Evolutionary conservation across 1,139 yeast genomes (phyloP), one percentile per base, ranked within the genome.

Genomic region (Yamadazyma trypodendri): DNA sequence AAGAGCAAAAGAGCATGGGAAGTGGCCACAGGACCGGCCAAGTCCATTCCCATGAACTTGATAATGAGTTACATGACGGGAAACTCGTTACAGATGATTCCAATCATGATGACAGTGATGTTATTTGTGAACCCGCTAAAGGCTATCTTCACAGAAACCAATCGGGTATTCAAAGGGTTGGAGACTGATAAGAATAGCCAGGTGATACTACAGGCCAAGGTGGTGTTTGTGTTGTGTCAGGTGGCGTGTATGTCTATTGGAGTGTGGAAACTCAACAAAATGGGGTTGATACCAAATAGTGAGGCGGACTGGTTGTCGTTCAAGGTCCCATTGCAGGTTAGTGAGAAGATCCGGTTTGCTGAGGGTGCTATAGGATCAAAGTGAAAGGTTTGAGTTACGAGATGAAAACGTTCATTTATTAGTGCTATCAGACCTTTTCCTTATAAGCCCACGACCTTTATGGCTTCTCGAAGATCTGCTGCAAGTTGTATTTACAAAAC

Each of bases 1-100:
- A 79, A 74, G 51, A 58, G 66, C 20, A 77, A 75, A 55, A 86
- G 83, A 55, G 92, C 95, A 0, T 88, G 97, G 96, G 95, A 87
- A 44, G 56, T 85, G 24, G 96, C 97, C 2, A 62, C 77, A 13
- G 81, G 81, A 1, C 97, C 97, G 0, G 88, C 90, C 2, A 92
- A 90, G 56, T 74, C 81, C 17, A 67, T 92, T 21, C 96, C 97
- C 4, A 85, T 89, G 95, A 92, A 88, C 52, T 58, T 85, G 41
- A 66, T 88, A 39, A 88, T 92, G 96, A 81, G 90, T 43, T 92
- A 88, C 60, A 87, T 92, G 89, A 81, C 96, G 2, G 98, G 98
- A 23, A 84, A 85, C 52, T 80, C 95, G 6, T 65, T 92, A 21
- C 97, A 92, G 53, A 75, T 92, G 46, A 89, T 92, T 42, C 94